Base-by-base conservation (phyloP, 192 early-diverging fungal genomes). In the Dimargaris xerosporica region DNA sequence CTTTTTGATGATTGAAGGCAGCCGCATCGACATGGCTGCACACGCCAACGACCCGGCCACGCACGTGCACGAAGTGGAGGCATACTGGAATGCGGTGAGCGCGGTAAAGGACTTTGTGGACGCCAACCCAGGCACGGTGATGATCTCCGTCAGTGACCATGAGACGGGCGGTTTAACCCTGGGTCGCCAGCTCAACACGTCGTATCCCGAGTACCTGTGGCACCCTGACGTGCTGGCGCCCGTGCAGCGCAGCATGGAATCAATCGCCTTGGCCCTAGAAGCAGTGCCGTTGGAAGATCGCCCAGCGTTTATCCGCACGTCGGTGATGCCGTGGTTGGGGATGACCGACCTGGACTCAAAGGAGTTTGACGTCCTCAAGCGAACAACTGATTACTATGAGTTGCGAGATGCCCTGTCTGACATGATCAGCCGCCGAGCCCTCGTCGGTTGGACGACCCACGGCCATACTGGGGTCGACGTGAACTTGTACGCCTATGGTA, bases 1-100 rank as follows among this genome's bases (percentile, higher is more conserved):
- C 73, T 93, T 96, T 69, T 73, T 99, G 68, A 91, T 99, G 90
- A 86, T 98, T 64, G 96, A 98, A 76, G 91, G 96, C 39, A 89
- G 86, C 62, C 74, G 91, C 48, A 98, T 98, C 64, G 90, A 99
- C 68, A 94, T 96, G 93, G 96, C 90, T 0, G 96, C 88, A 6
- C 96, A 99, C 67, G 70, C 73, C 63, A 97, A 98, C 70, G 96
- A 99, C 69, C 84, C 94, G 12, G 90, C 89, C 9, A 75, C 91
- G 0, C 96, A 99, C 67, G 77, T 89, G 15, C 86, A 87, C 66
- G 96, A 99, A 26, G 95, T 96, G 56, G 68, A 93, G 12, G 90
- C 82, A 3, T 99, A 96, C 73, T 84, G 96, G 70, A 72, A 87
- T 13, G 81, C 88, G 0, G 67, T 97, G 19, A 61, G 66, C 1